Evolutionary conservation across 495 filamentous ascomycete genomes (phyloP), one percentile per base, ranked within the genome.

Genomic region (Podospora conica): DNA sequence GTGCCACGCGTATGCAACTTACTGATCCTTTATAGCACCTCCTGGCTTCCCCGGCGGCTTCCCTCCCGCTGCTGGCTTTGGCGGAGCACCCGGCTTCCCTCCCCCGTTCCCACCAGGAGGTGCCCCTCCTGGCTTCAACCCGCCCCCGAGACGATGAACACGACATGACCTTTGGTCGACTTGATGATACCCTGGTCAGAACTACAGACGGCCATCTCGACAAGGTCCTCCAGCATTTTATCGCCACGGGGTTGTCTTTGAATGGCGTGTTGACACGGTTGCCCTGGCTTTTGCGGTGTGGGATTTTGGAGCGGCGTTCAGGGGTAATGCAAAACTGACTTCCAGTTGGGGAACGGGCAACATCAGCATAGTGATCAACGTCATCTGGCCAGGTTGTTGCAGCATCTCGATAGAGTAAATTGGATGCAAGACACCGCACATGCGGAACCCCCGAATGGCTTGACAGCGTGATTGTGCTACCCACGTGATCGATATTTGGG

Each of bases 111-210:
- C 82, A 66, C 81, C 91, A 60, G 73, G 77, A 65, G 72, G 68
- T 12, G 78, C 81, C 29, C 82, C 83, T 58, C 84, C 89, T n/a
- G 91, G 91, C 23, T 95, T 93, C 71, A 82, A 83, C 66, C 80
- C 80, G 67, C 87, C 81, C 5, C 77, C 85, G 60, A 86, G 91
- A 68, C 81, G 90, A 79, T 91, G 83, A 86, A 77, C 21, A 48
- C 40, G 20, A 23, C 27, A 31, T 66, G 65, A 59, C 58, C 64
- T 61, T 67, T 66, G 65, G 66, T 69, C 55, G 71, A 70, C 20
- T 61, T 53, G 58, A 28, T 65, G 56, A 71, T 71, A 70, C 66
- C 61, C 69, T 33, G 28, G 56, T 18, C 55, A 58, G 55, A 22
- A 56, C 27, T 67, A 59, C 29, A 61, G 55, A 58, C 59, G 64